These are phyloP conservation scores for Colletotrichum scovillei DNA, from an alignment of 2,329 filamentous ascomycete species.

Conservation along the genomic window DNA sequence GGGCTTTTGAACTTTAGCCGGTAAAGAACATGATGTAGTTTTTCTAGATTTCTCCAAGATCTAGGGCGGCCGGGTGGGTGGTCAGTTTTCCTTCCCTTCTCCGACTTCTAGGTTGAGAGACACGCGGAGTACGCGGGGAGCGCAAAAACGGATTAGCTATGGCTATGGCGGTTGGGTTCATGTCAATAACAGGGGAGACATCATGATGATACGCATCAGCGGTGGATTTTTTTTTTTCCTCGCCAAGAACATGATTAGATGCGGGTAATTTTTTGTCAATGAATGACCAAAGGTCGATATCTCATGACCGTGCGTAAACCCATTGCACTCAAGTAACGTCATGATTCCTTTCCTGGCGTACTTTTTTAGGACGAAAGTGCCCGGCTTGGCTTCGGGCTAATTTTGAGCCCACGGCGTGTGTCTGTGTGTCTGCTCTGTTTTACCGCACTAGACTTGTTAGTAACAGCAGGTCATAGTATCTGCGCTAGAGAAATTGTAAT, in stretches of 20 bases:
- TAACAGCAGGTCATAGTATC: background rate
- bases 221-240: too few relatives aligned
- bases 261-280: background rate
- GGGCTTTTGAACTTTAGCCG: conserved; percentile 73
- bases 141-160: background rate
- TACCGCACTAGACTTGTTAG: background rate
- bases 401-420: too few relatives aligned
- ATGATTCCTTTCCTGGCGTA: background rate
- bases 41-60: too few relatives aligned
- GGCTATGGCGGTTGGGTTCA: background rate
- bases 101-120: background rate
- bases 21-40: conserved; percentile 37
- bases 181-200: background rate
- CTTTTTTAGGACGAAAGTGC: background rate
- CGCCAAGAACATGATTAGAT: background rate
- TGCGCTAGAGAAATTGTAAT: background rate
- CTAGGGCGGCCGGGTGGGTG: too few relatives aligned
- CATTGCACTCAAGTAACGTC: background rate
- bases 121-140: background rate
- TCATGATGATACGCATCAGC: background rate
- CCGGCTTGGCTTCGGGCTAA: background rate
- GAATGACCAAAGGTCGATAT: background rate
- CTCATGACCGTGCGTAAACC: background rate
- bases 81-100: background rate
- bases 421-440: too few relatives aligned